Percentiles rank a stretch among this genome's conserved stretches.
Conservation (phyloP, 768 basidiomycete genomes). For the Agaricus subrufescens region DNA sequence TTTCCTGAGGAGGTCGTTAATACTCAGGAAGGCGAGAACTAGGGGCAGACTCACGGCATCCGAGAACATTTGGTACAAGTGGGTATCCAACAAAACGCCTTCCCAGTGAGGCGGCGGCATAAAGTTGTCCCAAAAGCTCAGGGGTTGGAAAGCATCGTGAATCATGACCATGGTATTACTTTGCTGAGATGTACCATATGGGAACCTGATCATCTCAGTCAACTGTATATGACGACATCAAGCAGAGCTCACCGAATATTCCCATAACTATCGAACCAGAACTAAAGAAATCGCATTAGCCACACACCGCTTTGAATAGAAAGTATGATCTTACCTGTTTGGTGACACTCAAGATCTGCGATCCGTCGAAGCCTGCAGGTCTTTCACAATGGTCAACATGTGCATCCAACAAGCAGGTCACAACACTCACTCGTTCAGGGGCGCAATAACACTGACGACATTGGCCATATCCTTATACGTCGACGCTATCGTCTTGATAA, state of each 20-base stretch:
- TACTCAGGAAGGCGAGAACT: background rate
- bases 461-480: constrained; percentile 50
- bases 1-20: constrained; percentile 27
- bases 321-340: constrained; percentile 29
- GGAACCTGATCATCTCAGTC: constrained; percentile 23
- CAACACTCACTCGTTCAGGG: constrained; percentile 69
- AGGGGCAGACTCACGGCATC: constrained; percentile 35
- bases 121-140: constrained; percentile 67
- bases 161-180: constrained; percentile 67
- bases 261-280: constrained; percentile 70
- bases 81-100: constrained; percentile 77
- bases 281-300: constrained; percentile 30
- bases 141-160: constrained; percentile 76
- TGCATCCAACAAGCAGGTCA: background rate
- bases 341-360: constrained; percentile 42
- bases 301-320: background rate
- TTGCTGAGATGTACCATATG: constrained; percentile 33
- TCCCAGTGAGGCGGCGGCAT: constrained; percentile 45
- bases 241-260: constrained; percentile 53
- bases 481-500: constrained; percentile 59
- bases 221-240: constrained; percentile 1
- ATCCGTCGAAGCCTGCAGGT: constrained; percentile 66
- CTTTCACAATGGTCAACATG: constrained; percentile 27
- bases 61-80: constrained; percentile 75
- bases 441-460: constrained; percentile 65